Evolutionary conservation across 257 asterid species (phyloP).

Genomic region (Nicotiana obtusifolia): DNA sequence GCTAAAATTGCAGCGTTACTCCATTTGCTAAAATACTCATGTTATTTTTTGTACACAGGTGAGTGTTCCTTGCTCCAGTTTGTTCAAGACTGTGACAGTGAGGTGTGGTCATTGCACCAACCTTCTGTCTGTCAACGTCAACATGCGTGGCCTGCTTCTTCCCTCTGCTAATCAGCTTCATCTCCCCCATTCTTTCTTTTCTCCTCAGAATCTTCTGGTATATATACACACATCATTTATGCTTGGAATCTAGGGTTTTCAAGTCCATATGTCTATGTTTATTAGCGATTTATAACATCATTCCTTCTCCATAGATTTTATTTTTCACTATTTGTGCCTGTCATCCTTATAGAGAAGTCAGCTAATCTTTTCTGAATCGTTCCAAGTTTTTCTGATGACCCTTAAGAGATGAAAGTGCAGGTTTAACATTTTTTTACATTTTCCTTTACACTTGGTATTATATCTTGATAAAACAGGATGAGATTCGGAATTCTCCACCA

Average conservation of each 20-base stretch:
- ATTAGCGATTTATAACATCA: neutral
- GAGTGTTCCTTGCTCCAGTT: conserved; percentile 88
- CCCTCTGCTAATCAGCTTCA: conserved; percentile 80
- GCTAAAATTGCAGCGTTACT: too few species aligned
- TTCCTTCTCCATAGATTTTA: neutral
- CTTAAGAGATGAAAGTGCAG: too few species aligned
- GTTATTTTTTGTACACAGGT: conserved; percentile 36
- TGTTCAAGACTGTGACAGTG: conserved; percentile 94
- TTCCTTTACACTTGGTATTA: neutral
- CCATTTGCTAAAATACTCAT: too few species aligned
- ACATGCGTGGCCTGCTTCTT: conserved; percentile 39
- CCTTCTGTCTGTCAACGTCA: conserved; percentile 83
- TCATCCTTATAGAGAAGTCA: too few species aligned
- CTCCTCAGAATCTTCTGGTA: conserved; percentile 94
- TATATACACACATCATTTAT: neutral
- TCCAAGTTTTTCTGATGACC: neutral
- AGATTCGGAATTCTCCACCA: conserved; percentile 66
- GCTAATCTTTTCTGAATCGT: neutral
- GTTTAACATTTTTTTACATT: neutral
- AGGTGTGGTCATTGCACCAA: conserved; percentile 98
- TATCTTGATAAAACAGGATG: conserved; percentile 48
- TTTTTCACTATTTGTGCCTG: neutral
- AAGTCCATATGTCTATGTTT: neutral
- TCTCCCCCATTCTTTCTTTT: conserved; percentile 74
- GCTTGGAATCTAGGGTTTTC: conserved; percentile 19